Conservation (phyloP, 176 grass and related monocot genomes). For the Themeda triandra region DNA sequence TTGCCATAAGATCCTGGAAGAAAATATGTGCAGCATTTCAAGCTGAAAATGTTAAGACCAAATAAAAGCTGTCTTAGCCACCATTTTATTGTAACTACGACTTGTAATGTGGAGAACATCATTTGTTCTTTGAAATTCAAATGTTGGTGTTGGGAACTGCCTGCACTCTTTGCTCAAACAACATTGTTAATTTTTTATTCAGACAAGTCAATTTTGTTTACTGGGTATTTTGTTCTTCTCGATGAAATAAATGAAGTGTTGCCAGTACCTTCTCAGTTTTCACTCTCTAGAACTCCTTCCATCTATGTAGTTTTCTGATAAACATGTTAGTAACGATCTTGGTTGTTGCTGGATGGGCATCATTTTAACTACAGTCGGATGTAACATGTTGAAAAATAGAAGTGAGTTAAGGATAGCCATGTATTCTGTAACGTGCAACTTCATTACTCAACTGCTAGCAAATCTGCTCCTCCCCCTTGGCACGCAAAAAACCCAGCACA, state of each 20-base stretch:
- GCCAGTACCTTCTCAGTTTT: neutral
- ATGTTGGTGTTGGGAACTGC: neutral
- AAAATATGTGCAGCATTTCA: conserved; percentile 57
- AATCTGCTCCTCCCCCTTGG: too few species aligned
- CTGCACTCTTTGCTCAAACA: neutral
- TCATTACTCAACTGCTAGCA: too few species aligned
- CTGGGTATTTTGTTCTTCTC: neutral
- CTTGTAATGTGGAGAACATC: neutral
- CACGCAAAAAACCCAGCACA: too few species aligned
- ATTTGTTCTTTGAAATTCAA: neutral
- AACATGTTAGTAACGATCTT: neutral
- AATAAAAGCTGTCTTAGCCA: conserved; percentile 6
- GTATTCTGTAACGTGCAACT: too few species aligned
- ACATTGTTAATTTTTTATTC: neutral
- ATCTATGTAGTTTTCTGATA: too few species aligned
- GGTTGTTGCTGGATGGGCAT: neutral
- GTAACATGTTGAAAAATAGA: neutral
- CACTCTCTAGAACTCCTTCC: neutral
- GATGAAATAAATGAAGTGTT: neutral
- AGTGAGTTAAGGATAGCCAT: too few species aligned
- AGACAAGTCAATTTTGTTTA: neutral
- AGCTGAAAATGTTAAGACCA: conserved; percentile 60
- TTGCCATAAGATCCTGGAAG: conserved; percentile 70
- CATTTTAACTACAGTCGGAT: neutral
- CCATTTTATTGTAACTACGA: neutral